These are phyloP conservation scores for Colletotrichum lupini DNA, from an alignment of 2,329 filamentous ascomycete genomes.

Conservation along the genomic window DNA sequence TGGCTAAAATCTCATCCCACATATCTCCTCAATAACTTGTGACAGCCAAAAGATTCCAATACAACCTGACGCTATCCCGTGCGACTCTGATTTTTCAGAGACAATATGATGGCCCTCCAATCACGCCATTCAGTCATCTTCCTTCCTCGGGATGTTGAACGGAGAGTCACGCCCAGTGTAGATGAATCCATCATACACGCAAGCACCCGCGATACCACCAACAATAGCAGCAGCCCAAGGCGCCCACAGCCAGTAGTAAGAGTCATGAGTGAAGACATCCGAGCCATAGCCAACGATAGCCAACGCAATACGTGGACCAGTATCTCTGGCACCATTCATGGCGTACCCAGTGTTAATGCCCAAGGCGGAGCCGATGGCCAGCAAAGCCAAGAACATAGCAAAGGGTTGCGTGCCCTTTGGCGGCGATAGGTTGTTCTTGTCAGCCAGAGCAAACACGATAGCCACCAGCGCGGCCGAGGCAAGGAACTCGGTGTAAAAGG, in stretches of 20 bases:
- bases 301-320: slow-evolving; percentile 47
- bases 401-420: slow-evolving; percentile 51
- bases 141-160: slow-evolving; percentile 24
- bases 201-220: slow-evolving; percentile 44
- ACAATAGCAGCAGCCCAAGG: slow-evolving; percentile 42
- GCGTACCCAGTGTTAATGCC: slow-evolving; percentile 51
- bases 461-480: slow-evolving; percentile 49
- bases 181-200: slow-evolving; percentile 46
- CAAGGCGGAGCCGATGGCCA: slow-evolving; percentile 48
- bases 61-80: too few species aligned
- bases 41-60: too few species aligned
- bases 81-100: too few species aligned
- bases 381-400: slow-evolving; percentile 48
- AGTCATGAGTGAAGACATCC: slow-evolving; percentile 41
- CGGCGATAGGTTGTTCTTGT: slow-evolving; percentile 50
- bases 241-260: slow-evolving; percentile 47
- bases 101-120: too few species aligned
- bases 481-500: slow-evolving; percentile 49
- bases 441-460: slow-evolving; percentile 48
- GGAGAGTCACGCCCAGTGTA: slow-evolving; percentile 36
- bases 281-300: slow-evolving; percentile 45
- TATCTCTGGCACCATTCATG: slow-evolving; percentile 50
- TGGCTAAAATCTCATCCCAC: too few species aligned
- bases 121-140: not conserved
- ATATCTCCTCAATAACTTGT: too few species aligned